Base-by-base conservation (phyloP, 2,329 filamentous ascomycete species). In the Camillea tinctor region DNA sequence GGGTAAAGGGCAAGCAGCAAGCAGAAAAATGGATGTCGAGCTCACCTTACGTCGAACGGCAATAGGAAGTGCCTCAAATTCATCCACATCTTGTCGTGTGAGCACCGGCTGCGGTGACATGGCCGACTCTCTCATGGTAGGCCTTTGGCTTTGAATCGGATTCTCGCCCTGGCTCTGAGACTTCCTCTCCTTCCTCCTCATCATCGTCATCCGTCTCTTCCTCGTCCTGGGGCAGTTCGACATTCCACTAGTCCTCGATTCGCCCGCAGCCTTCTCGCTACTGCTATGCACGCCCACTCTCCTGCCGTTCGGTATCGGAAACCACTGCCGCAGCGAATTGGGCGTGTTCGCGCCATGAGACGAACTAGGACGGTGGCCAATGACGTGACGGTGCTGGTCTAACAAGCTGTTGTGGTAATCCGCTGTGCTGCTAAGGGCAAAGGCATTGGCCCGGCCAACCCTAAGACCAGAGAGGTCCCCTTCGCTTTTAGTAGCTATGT, bases 1-100 rank as follows among this genome's bases (percentile, higher is more conserved):
- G 30, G 52, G 22, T 30, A 52, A 40, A 52, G 13, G 22, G 44
- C 22, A 50, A 8, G 5, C 52, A n/a, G 24, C 3, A 52, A 58
- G 22, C 40, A 54, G 51, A 56, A 40, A 49, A 55, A 50, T 48
- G 55, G 9, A 56, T 40, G 40, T 15, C 52, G 50, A 55, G 51
- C 49, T 72, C 72, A 83, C 81, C 78, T 83, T 83, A 70, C 79
- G 76, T 64, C 79, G 76, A 21, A 83, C 78, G n/a, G 80, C 79
- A 52, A 79, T 64, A 8, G 81, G 80, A 58, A 83, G 72, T 48
- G 79, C 76, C 65, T 82, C 79, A 66, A 81, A 83, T 66, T 82
- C 80, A 61, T 81, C 79, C 9, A 72, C 52, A 40, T 72, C 69
- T 36, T 66, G 64, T 53, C 76, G 73, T 1, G 79, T 77, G 62